phyloP scores from a whole-genome alignment of 352 stramenopile genomes.

The Plasmopara viticola region DNA sequence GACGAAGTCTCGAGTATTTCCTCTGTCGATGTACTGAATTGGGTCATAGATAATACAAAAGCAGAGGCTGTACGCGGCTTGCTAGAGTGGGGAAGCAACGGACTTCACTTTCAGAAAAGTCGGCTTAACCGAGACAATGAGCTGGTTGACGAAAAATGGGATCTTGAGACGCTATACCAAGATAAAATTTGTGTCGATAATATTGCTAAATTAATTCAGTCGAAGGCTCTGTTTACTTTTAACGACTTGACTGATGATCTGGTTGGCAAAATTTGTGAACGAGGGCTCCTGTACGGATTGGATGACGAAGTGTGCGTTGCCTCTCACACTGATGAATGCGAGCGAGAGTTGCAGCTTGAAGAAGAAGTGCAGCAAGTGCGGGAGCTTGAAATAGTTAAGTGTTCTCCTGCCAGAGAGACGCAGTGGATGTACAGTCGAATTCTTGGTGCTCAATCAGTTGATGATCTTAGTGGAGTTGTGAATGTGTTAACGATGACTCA shows the following conservation, averaged over 20 bases:
- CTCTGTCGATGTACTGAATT: constrained; percentile 63
- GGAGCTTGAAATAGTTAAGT: constrained; percentile 11
- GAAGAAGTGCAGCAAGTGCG: constrained; percentile 37
- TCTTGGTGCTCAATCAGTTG: constrained; percentile 14
- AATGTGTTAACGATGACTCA: not conserved
- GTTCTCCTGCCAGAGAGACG: constrained; percentile 17
- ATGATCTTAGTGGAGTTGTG: constrained; percentile 6
- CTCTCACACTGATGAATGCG: constrained; percentile 41
- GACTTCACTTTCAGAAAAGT: constrained; percentile 55
- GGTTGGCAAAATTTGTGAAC: constrained; percentile 15
- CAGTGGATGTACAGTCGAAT: constrained; percentile 10
- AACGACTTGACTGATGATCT: constrained; percentile 21
- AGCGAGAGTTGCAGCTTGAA: constrained; percentile 52
- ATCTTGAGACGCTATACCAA: constrained; percentile 33
- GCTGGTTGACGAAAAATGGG: constrained; percentile 45
- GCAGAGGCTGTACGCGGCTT: constrained; percentile 51
- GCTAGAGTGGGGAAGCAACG: constrained; percentile 74
- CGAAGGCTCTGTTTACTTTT: constrained; percentile 7
- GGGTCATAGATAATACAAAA: constrained; percentile 85
- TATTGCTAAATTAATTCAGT: constrained; percentile 33
- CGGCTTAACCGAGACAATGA: constrained; percentile 17
- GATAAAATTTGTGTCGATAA: constrained; percentile 15
- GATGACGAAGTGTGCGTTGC: constrained; percentile 41
- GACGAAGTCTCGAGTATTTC: constrained; percentile 7
- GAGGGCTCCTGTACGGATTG: constrained; percentile 23